A percentile compares a stretch with the other conserved stretches of the same genome.
phyloP scores from a whole-genome alignment of 768 basidiomycete genomes.

The Russula brevipes region DNA sequence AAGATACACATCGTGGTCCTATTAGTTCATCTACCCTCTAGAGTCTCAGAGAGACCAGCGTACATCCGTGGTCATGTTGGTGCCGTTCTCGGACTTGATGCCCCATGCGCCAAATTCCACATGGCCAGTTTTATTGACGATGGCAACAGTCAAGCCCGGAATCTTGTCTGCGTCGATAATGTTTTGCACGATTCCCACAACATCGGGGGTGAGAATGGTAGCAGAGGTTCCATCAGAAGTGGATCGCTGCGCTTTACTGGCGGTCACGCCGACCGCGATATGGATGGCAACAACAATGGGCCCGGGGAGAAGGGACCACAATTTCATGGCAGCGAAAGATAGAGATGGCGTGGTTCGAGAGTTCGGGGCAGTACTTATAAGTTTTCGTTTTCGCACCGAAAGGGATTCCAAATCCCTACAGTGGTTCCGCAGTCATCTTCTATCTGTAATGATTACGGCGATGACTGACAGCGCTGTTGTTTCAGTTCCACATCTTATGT shows the following conservation, averaged over 20 bases:
- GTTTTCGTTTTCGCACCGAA: not conserved
- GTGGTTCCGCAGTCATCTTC: not conserved
- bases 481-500: not conserved
- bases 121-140: conserved; percentile 1
- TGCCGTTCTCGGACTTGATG: conserved; percentile 14
- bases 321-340: not conserved
- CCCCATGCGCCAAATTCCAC: conserved; percentile 19
- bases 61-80: conserved; percentile 20
- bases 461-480: not conserved
- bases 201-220: conserved; percentile 9
- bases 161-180: not conserved
- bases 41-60: not conserved
- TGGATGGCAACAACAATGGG: not conserved
- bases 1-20: not conserved
- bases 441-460: not conserved
- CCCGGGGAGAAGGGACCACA: not conserved
- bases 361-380: not conserved
- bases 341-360: not conserved
- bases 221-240: not conserved
- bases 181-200: not conserved
- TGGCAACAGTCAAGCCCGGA: conserved; percentile 14
- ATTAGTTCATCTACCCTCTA: not conserved
- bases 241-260: not conserved
- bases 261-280: not conserved
- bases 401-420: too few relatives aligned